Conservation (phyloP, 2,329 filamentous ascomycete species). For the Fusarium beomiforme region DNA sequence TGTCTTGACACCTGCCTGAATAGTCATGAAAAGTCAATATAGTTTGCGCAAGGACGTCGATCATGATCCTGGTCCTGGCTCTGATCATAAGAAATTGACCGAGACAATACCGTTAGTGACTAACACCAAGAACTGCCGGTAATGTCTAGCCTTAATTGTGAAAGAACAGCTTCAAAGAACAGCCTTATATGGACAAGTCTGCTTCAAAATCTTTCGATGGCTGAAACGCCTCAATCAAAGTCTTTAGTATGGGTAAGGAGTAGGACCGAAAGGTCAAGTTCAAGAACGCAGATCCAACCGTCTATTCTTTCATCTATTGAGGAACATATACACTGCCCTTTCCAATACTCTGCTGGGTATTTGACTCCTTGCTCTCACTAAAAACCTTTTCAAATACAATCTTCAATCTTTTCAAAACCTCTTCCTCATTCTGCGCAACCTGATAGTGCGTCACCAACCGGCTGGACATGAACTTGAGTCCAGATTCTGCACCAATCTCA, state of each 20-base stretch:
- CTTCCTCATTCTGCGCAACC: constrained; percentile 68
- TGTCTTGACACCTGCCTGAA: constrained; percentile 21
- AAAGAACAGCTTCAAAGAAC: neutral
- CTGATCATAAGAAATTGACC: constrained; percentile 6
- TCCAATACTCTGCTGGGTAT: constrained; percentile 32
- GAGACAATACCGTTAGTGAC: neutral
- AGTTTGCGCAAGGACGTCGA: constrained; percentile 8
- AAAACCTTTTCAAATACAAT: constrained; percentile 60
- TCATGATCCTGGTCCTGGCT: constrained; percentile 16
- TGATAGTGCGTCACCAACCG: constrained; percentile 65
- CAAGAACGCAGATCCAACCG: neutral
- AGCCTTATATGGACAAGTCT: neutral
- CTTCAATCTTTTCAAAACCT: constrained; percentile 67
- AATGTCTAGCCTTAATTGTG: neutral
- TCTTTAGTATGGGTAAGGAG: neutral
- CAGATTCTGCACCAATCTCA: constrained; percentile 53
- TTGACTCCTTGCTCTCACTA: constrained; percentile 24
- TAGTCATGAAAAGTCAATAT: neutral
- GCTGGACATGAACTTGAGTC: constrained; percentile 53
- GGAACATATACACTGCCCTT: constrained; percentile 41
- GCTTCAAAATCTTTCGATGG: neutral
- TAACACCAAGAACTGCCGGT: neutral
- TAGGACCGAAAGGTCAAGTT: neutral
- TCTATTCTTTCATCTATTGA: constrained; percentile 19
- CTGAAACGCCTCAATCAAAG: neutral